Conservation (phyloP, 345 rosid species). For the Eucalyptus pauciflora region DNA sequence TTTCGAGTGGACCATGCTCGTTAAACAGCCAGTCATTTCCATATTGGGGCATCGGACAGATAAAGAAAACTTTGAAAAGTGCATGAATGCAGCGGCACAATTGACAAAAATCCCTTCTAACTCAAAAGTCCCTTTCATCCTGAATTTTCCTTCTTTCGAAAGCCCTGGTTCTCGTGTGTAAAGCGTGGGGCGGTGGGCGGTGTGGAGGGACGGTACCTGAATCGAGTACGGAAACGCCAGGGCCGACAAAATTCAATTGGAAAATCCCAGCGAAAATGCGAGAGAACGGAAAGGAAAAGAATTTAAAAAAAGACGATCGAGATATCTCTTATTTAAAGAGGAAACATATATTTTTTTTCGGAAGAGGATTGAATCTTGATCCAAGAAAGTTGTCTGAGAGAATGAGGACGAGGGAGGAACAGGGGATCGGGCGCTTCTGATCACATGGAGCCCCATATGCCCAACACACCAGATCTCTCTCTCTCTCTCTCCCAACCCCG, state of each 20-base stretch:
- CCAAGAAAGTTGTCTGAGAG: neutral
- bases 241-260: neutral
- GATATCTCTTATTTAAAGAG: neutral
- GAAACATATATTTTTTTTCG: neutral
- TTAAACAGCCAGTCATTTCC: neutral
- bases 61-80: neutral
- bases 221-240: neutral
- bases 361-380: neutral
- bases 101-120: neutral
- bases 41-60: neutral
- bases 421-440: conserved; percentile 7
- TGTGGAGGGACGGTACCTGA: neutral
- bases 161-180: neutral
- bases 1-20: neutral
- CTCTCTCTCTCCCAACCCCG: neutral
- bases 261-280: neutral
- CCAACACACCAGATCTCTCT: conserved; percentile 2
- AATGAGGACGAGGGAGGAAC: neutral
- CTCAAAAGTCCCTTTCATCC: neutral
- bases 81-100: neutral
- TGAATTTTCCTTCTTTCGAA: neutral
- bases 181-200: neutral
- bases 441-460: conserved; percentile 9
- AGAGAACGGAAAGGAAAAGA: neutral
- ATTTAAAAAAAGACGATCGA: too few species aligned